These are phyloP conservation scores for Fusarium euwallaceae DNA, from an alignment of 2,329 filamentous ascomycete genomes.

Conservation along the genomic window DNA sequence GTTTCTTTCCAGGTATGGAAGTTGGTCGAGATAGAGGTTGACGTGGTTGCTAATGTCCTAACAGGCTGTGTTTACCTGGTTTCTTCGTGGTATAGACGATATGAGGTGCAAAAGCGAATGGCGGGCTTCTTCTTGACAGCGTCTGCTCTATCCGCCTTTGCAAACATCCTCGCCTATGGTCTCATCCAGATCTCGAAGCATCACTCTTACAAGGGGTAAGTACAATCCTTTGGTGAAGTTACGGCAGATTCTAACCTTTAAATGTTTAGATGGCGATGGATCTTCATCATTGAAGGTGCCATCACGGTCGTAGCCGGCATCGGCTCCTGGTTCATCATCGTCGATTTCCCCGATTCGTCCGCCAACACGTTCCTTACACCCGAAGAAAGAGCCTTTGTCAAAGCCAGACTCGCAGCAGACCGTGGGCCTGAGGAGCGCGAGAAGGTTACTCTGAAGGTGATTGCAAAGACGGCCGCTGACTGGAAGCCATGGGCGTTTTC, in stretches of 20 bases:
- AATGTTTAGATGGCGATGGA: conserved; percentile 28
- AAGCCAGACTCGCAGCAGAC: conserved; percentile 10
- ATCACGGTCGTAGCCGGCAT: conserved; percentile 28
- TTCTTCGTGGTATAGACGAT: conserved; percentile 28
- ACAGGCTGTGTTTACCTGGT: conserved; percentile 34
- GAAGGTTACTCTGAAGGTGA: conserved; percentile 9
- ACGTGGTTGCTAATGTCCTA: background rate
- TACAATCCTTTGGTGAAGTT: background rate
- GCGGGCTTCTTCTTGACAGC: conserved; percentile 28
- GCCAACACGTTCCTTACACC: conserved; percentile 27
- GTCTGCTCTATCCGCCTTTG: conserved; percentile 21
- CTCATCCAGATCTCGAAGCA: conserved; percentile 28
- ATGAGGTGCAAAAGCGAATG: conserved; percentile 32
- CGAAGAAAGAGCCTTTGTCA: conserved; percentile 25
- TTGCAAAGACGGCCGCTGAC: conserved; percentile 12
- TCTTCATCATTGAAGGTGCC: conserved; percentile 34
- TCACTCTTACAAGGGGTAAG: conserved; percentile 26
- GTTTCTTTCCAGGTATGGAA: conserved; percentile 28
- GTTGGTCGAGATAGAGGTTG: background rate
- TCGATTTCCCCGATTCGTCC: conserved; percentile 33
- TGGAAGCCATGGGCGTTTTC: conserved; percentile 38
- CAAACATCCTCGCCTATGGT: conserved; percentile 31
- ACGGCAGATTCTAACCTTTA: background rate
- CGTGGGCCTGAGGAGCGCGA: conserved; percentile 29
- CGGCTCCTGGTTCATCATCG: conserved; percentile 36